phyloP scores from a whole-genome alignment of 306 rosid genomes.

The Urtica urens region DNA sequence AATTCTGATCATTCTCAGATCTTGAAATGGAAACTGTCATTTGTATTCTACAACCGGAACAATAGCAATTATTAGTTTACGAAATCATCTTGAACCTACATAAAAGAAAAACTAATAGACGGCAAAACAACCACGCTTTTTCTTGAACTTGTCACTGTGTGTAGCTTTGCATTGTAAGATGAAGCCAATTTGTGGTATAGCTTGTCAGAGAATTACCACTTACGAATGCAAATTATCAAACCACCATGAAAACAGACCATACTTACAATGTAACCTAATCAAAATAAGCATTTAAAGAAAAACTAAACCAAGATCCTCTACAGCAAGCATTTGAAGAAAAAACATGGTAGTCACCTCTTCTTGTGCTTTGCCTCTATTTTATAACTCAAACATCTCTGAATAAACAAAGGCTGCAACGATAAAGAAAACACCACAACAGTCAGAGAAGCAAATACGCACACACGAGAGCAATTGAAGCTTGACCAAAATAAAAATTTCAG shows the following conservation, averaged over 20 bases:
- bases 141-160: too few relatives aligned
- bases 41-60: constrained; percentile 56
- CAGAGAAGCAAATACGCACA: constrained; percentile 18
- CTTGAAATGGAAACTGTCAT: constrained; percentile 43
- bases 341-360: constrained; percentile 41
- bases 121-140: too few relatives aligned
- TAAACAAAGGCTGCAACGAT: constrained; percentile 46
- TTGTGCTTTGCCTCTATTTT: constrained; percentile 48
- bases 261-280: background rate
- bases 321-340: background rate
- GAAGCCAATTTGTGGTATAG: too few relatives aligned
- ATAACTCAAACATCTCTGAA: constrained; percentile 70
- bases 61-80: too few relatives aligned
- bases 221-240: too few relatives aligned
- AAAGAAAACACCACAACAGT: constrained; percentile 10
- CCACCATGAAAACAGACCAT: too few relatives aligned
- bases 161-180: background rate
- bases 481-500: background rate
- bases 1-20: constrained; percentile 22
- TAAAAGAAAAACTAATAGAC: too few relatives aligned
- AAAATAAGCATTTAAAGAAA: background rate
- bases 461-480: background rate
- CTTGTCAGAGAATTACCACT: too few relatives aligned
- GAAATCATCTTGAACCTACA: too few relatives aligned
- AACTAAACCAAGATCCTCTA: background rate